phyloP scores from a whole-genome alignment of 2,329 filamentous ascomycete genomes.

The Orbilia javanica region DNA sequence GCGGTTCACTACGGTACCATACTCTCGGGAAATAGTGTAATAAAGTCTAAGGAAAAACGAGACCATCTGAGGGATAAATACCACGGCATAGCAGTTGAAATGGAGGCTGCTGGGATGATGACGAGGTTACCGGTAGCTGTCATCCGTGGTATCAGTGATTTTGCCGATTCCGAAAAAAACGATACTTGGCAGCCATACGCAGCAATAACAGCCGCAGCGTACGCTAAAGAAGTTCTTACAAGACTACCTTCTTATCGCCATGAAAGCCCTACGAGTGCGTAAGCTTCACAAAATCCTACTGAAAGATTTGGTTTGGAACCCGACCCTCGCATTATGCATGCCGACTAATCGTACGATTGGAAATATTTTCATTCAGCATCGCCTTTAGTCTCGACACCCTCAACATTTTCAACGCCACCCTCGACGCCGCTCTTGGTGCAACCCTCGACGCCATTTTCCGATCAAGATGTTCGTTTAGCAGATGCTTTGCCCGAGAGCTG shows the following conservation, averaged over 20 bases:
- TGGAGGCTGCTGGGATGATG: conserved; percentile 14
- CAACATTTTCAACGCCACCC: background rate
- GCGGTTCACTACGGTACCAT: conserved; percentile 12
- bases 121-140: conserved; percentile 6
- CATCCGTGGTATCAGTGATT: conserved; percentile 5
- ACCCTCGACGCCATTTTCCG: conserved; percentile 1
- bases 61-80: conserved; percentile 12
- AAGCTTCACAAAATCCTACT: no score
- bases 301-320: no score
- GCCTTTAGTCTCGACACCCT: no score
- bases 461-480: conserved; percentile 9
- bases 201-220: conserved; percentile 1
- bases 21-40: conserved; percentile 5
- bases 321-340: no score
- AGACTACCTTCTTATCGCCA: background rate
- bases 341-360: no score
- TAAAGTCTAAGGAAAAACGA: conserved; percentile 3
- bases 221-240: background rate
- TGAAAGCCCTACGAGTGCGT: background rate
- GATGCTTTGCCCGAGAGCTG: background rate
- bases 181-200: conserved; percentile 12
- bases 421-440: background rate
- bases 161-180: conserved; percentile 4
- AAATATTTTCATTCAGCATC: no score
- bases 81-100: conserved; percentile 14